These are phyloP conservation scores for Cryptosporidium canis DNA, from an alignment of 169 alveolate genomes.

Conservation along the genomic window DNA sequence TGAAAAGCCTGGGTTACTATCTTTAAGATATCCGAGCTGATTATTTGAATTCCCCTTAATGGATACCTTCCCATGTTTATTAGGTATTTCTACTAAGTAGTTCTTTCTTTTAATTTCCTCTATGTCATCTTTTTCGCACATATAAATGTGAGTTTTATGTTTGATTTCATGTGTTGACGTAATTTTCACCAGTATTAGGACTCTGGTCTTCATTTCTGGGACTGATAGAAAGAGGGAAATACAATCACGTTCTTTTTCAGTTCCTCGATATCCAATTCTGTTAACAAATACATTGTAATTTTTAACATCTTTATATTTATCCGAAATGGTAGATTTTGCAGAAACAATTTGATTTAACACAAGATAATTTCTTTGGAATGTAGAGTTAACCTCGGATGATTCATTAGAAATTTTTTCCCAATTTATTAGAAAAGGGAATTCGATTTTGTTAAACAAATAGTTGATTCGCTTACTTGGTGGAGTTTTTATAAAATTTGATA, in stretches of 20 bases:
- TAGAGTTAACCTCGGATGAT: neutral
- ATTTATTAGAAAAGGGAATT: constrained; percentile 38
- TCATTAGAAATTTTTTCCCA: constrained; percentile 33
- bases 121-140: constrained; percentile 25
- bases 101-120: neutral
- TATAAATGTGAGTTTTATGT: constrained; percentile 23
- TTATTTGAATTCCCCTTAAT: neutral
- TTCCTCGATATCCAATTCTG: constrained; percentile 50
- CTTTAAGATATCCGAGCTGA: neutral
- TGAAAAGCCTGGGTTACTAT: neutral
- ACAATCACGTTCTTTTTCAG: neutral
- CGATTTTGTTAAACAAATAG: constrained; percentile 42
- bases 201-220: neutral
- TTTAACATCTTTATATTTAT: neutral
- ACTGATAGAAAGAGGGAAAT: neutral
- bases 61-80: neutral
- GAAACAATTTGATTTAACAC: neutral
- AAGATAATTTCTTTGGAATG: neutral
- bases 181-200: constrained; percentile 22
- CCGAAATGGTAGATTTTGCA: neutral
- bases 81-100: constrained; percentile 11
- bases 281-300: constrained; percentile 22
- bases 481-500: constrained; percentile 20
- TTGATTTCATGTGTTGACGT: neutral
- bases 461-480: constrained; percentile 54